Evolutionary conservation across 495 filamentous ascomycete species (phyloP), one percentile per base, ranked within the genome.

Genomic region (Penicillium paradoxum): DNA sequence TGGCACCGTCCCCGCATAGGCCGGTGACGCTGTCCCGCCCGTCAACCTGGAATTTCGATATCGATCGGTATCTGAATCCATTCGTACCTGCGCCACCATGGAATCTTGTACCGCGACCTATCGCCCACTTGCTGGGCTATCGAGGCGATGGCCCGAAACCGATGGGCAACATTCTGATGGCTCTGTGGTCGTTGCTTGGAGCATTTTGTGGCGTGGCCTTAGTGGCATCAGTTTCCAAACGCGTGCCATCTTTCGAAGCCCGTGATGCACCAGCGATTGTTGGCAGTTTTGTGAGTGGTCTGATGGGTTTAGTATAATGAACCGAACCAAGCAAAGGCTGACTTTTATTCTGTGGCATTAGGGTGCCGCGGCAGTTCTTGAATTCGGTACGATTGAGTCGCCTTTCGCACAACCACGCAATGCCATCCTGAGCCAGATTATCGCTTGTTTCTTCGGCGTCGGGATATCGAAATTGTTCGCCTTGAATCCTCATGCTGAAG

Each of bases 371-470:
- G 87, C 87, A n/a, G 83, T 90, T 13, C 75, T 92, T 45, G 74
- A 86, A 57, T 91, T 86, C 67, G 79, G 81, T 47, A 75, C 81
- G 42, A 85, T 93, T 59, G 79, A 86, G n/a, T 90, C 89, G 0
- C 90, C 90, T 10, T 81, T 96, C 30, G 80, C 89, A 0, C 90
- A 95, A 56, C 91, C 91, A 0, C 85, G 90, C 19, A 91, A 88
- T 60, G 75, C 81, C 9, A 70, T 96, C 32, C 57, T 89, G 17
- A 86, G 88, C 37, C 89, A 95, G 60, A 22, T 86, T 10, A 64
- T 95, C 46, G 77, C 85, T 1, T 81, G 86, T 17, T 18, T 86
- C 9, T 73, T 87, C 34, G 90, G 89, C 14, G 76, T 90, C 10
- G 65, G 66, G 6, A 77, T 90, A 36, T 75, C 82, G 14, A 92